Conservation (phyloP, 2,329 filamentous ascomycete species). For the Arthrobotrys pseudoclavata region DNA sequence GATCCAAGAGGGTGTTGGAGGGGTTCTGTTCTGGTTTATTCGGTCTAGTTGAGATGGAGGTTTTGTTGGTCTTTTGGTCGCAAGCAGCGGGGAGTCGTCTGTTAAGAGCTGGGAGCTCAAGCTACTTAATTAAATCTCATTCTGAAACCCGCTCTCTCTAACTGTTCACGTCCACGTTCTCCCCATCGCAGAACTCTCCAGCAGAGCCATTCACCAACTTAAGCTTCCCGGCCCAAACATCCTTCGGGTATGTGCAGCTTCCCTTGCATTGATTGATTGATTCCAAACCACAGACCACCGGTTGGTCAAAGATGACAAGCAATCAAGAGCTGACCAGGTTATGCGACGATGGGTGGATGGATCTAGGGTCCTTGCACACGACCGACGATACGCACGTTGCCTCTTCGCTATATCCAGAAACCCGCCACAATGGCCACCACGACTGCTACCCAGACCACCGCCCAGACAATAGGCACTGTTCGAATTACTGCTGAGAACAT, state of each 20-base stretch:
- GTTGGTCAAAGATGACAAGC: too few species aligned
- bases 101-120: slow-evolving; percentile 15
- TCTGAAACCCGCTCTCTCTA: neutral
- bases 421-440: slow-evolving; percentile 64
- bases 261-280: slow-evolving; percentile 11
- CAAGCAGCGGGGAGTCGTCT: neutral
- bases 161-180: slow-evolving; percentile 12
- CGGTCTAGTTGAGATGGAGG: slow-evolving; percentile 22
- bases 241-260: slow-evolving; percentile 52
- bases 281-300: too few species aligned
- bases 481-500: slow-evolving; percentile 86
- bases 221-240: slow-evolving; percentile 13
- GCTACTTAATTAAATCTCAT: slow-evolving; percentile 27
- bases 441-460: slow-evolving; percentile 66
- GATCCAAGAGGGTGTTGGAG: slow-evolving; percentile 4
- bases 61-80: slow-evolving; percentile 12
- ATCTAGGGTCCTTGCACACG: slow-evolving; percentile 43
- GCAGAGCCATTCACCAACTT: slow-evolving; percentile 20
- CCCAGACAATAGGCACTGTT: slow-evolving; percentile 67
- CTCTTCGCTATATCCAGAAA: slow-evolving; percentile 31
- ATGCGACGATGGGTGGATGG: slow-evolving; percentile 4
- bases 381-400: slow-evolving; percentile 22
- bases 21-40: neutral
- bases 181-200: slow-evolving; percentile 25
- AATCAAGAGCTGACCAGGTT: slow-evolving; percentile 17